Conservation (phyloP, 495 filamentous ascomycete species). For the Tuber borchii region DNA sequence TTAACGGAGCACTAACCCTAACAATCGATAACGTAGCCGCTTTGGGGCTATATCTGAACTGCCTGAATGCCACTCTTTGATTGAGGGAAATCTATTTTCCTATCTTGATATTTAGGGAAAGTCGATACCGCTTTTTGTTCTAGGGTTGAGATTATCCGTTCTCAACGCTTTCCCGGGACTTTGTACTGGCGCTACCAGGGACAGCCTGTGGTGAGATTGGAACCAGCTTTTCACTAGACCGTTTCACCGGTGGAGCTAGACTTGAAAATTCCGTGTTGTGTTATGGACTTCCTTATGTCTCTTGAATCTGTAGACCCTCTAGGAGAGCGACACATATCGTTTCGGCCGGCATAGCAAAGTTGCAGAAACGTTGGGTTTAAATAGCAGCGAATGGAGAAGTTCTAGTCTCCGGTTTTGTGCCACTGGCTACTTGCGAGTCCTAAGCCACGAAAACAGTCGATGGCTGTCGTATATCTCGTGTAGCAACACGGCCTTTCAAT, state of each 20-base stretch:
- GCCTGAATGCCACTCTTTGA: not conserved
- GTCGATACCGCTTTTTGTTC: not conserved
- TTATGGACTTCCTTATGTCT: too few species aligned
- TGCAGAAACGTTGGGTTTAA: not conserved
- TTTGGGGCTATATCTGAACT: not conserved
- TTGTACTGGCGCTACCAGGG: not conserved
- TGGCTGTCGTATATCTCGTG: not conserved
- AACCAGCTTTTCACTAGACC: not conserved
- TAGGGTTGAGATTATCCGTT: not conserved
- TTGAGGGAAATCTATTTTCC: not conserved
- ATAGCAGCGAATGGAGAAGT: not conserved
- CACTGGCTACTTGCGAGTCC: not conserved
- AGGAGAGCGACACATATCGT: not conserved
- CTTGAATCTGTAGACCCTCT: not conserved
- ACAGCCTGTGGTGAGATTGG: not conserved
- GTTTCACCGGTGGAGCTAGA: not conserved
- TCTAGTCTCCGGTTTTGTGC: not conserved
- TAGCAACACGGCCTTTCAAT: not conserved
- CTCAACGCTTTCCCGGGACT: not conserved
- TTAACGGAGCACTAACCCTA: not conserved
- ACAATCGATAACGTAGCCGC: not conserved
- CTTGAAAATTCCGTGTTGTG: not conserved
- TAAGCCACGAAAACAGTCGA: not conserved
- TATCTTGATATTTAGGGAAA: not conserved
- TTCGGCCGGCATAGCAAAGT: not conserved